Evolutionary conservation across 2,329 filamentous ascomycete species (phyloP), one percentile per base, ranked within the genome.

Genomic region (Tolypocladium cylindrosporum): DNA sequence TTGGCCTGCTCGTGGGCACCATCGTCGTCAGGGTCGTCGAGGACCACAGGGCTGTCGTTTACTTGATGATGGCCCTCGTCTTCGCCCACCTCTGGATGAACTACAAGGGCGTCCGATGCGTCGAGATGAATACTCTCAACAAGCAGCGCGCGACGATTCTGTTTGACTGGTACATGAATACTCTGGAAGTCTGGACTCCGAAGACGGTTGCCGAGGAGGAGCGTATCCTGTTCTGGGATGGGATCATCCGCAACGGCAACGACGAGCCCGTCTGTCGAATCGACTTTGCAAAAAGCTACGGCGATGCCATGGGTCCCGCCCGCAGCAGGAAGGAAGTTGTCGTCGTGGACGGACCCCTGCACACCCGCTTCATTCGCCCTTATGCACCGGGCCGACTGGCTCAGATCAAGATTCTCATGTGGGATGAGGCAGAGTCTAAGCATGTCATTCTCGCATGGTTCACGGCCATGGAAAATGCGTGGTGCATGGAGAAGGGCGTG

Each of bases 1-100:
- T 96, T 40, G 94, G 94, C 2, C 91, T 97, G 83, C 79, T 96
- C 55, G 84, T 82, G 16, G 94, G 94, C 1, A 94, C 87, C 54
- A 60, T 96, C 2, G 85, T 96, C 16, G 89, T 97, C 21, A 88
- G 88, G 40, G 77, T 83, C 61, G 84, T 97, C 27, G 83, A 88
- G 55, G 84, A 86, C 54, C 84, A 86, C 58, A 71, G 78, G 16
- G 84, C 86, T 11, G 96, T 94, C 42, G 92, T 91, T 83, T 77
- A 76, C 53, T 78, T 87, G 58, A 84, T 96, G 74, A 73, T 92
- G 1, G 61, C 83, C 3, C 81, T 97, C 24, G 81, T 97, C 19
- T 76, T 83, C 14, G 75, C 89, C 8, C 94, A 97, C 71, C 80
- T 97, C 8, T 82, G 80, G 68, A 91, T 89, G 65, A 97, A 97